Evolutionary conservation across 192 early-diverging fungal species (phyloP), one percentile per base, ranked within the genome.

Genomic region (Umbelopsis isabellina): DNA sequence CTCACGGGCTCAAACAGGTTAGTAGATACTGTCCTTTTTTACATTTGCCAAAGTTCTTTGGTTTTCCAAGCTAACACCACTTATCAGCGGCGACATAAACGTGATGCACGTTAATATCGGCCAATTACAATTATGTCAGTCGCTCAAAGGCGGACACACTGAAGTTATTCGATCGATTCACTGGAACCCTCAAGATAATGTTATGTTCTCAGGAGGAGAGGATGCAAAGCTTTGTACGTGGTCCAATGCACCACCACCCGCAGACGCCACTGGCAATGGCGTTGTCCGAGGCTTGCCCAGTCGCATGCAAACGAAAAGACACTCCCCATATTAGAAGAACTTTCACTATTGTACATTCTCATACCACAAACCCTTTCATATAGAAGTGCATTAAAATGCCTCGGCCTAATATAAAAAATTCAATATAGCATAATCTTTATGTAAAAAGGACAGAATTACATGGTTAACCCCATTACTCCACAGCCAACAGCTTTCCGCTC

Each of bases 41-140:
- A 13, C 49, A 45, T 48, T 35, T 45, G 5, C 12, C 8, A 52
- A 30, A 3, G 7, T 41, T 41, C 6, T 41, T 41, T 5, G 27
- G 27, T 2, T 41, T 10, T 0, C 37, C 37, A 41, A 41, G 37
- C 37, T 41, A 8, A 25, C 71, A 25, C 69, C 35, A 8, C 18
- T 20, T 30, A 2, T 52, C 71, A 93, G 90, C 41, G 94, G 96
- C 53, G 83, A 90, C 48, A 79, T 98, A 9, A 87, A 86, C 33
- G 75, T 93, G 33, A 73, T 97, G 72, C 90, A 98, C 78, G 95
- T 99, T 23, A 89, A 85, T 49, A 79, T 93, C 11, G 85, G 85
- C 37, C 75, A 84, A 2, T 70, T 98, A 49, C 89, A 96, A 61
- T 80, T 94, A 12, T 91, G 92, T 15, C 91, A 93, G 70, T 82